These are phyloP conservation scores for Hysterium pulicare DNA, from an alignment of 2,329 filamentous ascomycete genomes.

Conservation along the genomic window DNA sequence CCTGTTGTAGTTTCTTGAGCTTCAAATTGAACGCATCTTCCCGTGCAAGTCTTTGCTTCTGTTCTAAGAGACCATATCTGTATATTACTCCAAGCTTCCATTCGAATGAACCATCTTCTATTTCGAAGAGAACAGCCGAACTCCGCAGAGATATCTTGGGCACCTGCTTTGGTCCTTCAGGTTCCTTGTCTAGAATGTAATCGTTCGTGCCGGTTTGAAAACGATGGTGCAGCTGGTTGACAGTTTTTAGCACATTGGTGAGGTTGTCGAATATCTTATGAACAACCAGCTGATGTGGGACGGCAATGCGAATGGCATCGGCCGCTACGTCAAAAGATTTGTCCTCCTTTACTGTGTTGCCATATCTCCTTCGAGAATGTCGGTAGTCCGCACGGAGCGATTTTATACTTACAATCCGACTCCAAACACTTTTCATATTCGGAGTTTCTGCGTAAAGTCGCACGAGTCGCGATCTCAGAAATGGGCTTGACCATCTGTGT, in stretches of 20 bases:
- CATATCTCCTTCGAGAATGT: slow-evolving; percentile 67
- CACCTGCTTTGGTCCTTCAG: slow-evolving; percentile 80
- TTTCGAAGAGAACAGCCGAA: slow-evolving; percentile 79
- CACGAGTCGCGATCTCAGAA: slow-evolving; percentile 70
- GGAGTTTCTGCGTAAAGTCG: slow-evolving; percentile 88
- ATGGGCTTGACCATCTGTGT: slow-evolving; percentile 84
- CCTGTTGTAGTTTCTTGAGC: slow-evolving; percentile 75
- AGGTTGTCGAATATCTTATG: slow-evolving; percentile 92
- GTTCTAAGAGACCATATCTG: slow-evolving; percentile 80
- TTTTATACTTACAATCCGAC: slow-evolving; percentile 79
- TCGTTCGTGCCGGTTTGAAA: slow-evolving; percentile 86
- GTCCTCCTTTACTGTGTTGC: slow-evolving; percentile 63
- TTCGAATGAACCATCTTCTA: slow-evolving; percentile 95
- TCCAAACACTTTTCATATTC: slow-evolving; percentile 79
- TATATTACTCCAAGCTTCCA: slow-evolving; percentile 97
- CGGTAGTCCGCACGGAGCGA: slow-evolving; percentile 75
- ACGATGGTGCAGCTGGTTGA: slow-evolving; percentile 86
- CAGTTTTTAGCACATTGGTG: slow-evolving; percentile 80
- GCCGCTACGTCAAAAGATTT: slow-evolving; percentile 78
- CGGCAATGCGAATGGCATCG: slow-evolving; percentile 80
- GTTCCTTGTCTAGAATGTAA: slow-evolving; percentile 80
- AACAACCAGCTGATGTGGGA: slow-evolving; percentile 88
- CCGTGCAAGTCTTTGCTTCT: slow-evolving; percentile 82
- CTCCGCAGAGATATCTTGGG: slow-evolving; percentile 82
- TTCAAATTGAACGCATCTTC: slow-evolving; percentile 90